Percentiles rank a stretch among this genome's conserved stretches.
phyloP scores from a whole-genome alignment of 2,329 filamentous ascomycete species.

The Fusarium secorum region DNA sequence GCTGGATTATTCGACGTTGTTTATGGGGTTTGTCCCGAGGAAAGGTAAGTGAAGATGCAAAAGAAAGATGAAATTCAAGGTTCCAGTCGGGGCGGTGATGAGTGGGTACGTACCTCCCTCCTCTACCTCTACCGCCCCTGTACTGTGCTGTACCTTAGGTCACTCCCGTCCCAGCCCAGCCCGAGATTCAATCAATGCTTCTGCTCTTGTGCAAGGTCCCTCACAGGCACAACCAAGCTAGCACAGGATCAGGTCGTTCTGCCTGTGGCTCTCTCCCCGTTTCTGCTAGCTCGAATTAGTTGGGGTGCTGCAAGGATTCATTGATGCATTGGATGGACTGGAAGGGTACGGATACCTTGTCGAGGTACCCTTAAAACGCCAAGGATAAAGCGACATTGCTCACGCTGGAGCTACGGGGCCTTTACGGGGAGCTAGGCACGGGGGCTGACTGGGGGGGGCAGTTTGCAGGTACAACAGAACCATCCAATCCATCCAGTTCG shows the following conservation, averaged over 20 bases:
- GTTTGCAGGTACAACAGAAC: constrained; percentile 8
- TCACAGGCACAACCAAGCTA: constrained; percentile 17
- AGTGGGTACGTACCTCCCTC: constrained; percentile 42
- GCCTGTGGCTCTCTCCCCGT: constrained; percentile 39
- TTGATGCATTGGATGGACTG: constrained; percentile 33
- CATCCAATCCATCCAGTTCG: neutral
- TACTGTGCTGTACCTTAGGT: neutral
- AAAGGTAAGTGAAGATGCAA: constrained; percentile 46
- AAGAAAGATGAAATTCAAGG: constrained; percentile 48
- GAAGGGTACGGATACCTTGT: constrained; percentile 28
- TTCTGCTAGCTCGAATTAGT: constrained; percentile 39
- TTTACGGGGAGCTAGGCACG: constrained; percentile 38
- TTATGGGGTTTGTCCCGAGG: constrained; percentile 31
- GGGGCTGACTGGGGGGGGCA: constrained; percentile 38
- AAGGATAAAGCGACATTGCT: constrained; percentile 38
- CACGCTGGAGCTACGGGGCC: constrained; percentile 36
- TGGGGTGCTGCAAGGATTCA: constrained; percentile 34
- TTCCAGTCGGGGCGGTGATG: constrained; percentile 41
- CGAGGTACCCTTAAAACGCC: constrained; percentile 38
- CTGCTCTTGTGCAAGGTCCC: constrained; percentile 10
- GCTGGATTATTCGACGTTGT: constrained; percentile 20
- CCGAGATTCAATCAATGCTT: constrained; percentile 28
- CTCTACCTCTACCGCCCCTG: constrained; percentile 24
- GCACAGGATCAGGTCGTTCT: constrained; percentile 30
- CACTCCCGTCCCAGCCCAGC: constrained; percentile 26